Conservation (phyloP, 139 green algal species). For the Chlorella sp. region DNA sequence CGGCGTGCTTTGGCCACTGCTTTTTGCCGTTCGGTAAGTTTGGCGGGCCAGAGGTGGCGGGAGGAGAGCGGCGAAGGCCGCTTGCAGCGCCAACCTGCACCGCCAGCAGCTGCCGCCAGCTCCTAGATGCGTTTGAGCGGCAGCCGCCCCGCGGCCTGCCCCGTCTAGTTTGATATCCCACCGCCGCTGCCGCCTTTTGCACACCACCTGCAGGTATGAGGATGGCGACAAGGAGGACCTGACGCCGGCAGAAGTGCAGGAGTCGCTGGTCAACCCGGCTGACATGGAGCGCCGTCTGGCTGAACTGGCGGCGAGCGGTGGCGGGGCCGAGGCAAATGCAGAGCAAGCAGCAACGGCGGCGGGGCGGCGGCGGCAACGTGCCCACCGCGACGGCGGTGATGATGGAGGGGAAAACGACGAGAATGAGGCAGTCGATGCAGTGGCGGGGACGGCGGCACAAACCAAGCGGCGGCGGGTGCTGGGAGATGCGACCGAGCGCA, state of each 20-base stretch:
- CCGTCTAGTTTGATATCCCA: not conserved
- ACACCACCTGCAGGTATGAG: constrained; percentile 34
- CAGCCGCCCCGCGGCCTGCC: not conserved
- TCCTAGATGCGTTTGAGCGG: not conserved
- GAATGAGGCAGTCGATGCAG: not conserved
- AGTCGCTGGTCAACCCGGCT: constrained; percentile 5
- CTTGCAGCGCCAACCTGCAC: not conserved
- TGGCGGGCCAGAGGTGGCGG: not conserved
- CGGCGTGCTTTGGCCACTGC: not conserved
- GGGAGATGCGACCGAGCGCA: constrained; percentile 4
- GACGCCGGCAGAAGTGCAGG: constrained; percentile 1
- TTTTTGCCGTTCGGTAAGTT: constrained; percentile 20
- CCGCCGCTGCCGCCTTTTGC: not conserved
- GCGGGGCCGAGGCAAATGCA: not conserved
- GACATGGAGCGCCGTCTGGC: not conserved
- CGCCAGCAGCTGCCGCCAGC: not conserved
- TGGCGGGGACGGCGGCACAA: not conserved
- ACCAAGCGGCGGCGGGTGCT: constrained; percentile 18
- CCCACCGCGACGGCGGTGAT: not conserved
- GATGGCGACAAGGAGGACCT: constrained; percentile 46
- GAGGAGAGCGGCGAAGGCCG: not conserved
- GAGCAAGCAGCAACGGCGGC: not conserved
- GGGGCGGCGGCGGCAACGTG: not conserved
- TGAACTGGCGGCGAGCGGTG: not conserved
- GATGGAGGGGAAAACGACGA: not conserved